Evolutionary conservation across 2,329 filamentous ascomycete genomes (phyloP).

Genomic region (Lecanicillium sp.): DNA sequence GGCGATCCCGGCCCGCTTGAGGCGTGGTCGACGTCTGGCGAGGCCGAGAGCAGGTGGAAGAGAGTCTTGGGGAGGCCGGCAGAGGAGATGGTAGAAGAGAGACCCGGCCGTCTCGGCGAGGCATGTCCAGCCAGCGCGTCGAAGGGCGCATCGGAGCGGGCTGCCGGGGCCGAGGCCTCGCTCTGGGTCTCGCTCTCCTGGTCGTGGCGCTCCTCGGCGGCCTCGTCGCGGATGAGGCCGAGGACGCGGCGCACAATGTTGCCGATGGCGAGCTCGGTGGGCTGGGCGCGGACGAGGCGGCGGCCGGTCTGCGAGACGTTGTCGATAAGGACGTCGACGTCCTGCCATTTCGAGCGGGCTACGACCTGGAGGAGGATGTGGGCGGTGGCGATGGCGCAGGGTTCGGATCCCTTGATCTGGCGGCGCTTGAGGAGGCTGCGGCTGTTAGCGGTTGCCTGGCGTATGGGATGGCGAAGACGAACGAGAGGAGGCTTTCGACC

Average conservation of each 20-base stretch:
- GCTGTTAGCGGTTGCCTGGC: slow-evolving; percentile 4
- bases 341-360: slow-evolving; percentile 69
- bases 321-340: slow-evolving; percentile 71
- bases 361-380: slow-evolving; percentile 85
- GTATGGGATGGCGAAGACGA: slow-evolving; percentile 27
- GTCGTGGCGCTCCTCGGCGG: slow-evolving; percentile 71
- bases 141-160: slow-evolving; percentile 25
- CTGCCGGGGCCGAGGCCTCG: slow-evolving; percentile 36
- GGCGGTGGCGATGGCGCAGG: slow-evolving; percentile 86
- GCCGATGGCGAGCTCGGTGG: slow-evolving; percentile 83
- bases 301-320: slow-evolving; percentile 74
- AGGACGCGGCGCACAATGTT: slow-evolving; percentile 91
- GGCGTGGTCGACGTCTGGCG: slow-evolving; percentile 41
- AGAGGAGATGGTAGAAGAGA: slow-evolving; percentile 49
- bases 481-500: slow-evolving; percentile 81
- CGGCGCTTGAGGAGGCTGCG: slow-evolving; percentile 77
- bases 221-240: slow-evolving; percentile 85
- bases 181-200: slow-evolving; percentile 53
- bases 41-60: slow-evolving; percentile 79
- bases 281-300: slow-evolving; percentile 74
- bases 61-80: slow-evolving; percentile 69
- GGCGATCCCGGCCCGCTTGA: slow-evolving; percentile 38
- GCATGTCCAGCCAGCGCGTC: slow-evolving; percentile 24
- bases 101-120: slow-evolving; percentile 47
- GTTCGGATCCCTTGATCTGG: slow-evolving; percentile 81